A percentile compares a stretch with the other conserved stretches of the same genome.
Evolutionary conservation across 176 grass and related monocot genomes (phyloP).

Genomic region (Thalia dealbata): DNA sequence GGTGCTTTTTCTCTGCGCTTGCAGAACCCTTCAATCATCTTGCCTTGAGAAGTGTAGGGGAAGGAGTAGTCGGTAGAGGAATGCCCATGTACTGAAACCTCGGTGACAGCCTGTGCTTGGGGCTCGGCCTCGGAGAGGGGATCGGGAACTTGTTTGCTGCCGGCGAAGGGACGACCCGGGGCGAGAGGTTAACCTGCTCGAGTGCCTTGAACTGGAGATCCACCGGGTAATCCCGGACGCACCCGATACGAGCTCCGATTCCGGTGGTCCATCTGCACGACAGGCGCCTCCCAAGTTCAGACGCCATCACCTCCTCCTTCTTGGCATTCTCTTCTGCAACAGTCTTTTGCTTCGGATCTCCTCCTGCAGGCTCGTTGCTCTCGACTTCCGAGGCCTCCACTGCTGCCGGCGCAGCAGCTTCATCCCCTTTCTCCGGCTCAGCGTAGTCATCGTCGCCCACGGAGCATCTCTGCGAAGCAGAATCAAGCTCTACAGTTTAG

Average conservation of each 20-base stretch:
- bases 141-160: constrained; percentile 60
- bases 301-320: not conserved
- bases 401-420: not conserved
- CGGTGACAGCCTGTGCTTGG: constrained; percentile 57
- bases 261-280: constrained; percentile 71
- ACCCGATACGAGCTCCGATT: constrained; percentile 58
- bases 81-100: constrained; percentile 54
- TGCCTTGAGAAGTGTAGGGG: not conserved
- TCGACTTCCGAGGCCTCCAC: not conserved
- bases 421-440: constrained; percentile 12
- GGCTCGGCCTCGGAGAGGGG: constrained; percentile 64
- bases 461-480: constrained; percentile 39
- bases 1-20: no score
- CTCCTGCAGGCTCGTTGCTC: constrained; percentile 9
- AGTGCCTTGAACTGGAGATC: constrained; percentile 77
- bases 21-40: no score
- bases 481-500: not conserved
- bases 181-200: constrained; percentile 91
- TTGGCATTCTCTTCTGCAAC: not conserved
- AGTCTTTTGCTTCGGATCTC: constrained; percentile 8
- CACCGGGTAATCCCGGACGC: constrained; percentile 70
- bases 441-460: constrained; percentile 54
- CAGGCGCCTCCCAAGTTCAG: constrained; percentile 27
- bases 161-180: constrained; percentile 34
- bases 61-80: constrained; percentile 36